Percentiles rank a stretch among this genome's conserved stretches.
Evolutionary conservation across 352 stramenopile genomes (phyloP).

Genomic region (Thalassiosira allenii): DNA sequence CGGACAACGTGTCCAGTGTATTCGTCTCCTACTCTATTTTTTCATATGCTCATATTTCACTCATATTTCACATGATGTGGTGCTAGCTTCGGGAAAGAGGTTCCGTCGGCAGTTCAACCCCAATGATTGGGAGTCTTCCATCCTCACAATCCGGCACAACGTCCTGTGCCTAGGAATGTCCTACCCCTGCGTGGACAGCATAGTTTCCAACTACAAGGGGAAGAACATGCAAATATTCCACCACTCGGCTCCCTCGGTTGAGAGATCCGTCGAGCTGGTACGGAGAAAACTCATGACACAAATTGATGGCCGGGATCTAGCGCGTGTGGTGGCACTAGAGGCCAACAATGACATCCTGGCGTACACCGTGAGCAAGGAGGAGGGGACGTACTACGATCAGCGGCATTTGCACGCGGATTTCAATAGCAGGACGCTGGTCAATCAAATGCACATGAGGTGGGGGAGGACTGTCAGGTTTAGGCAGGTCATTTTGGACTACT

Average conservation of each 20-base stretch:
- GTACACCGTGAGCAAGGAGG: conserved; percentile 80
- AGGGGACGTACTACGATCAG: conserved; percentile 65
- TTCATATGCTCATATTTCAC: too few species aligned
- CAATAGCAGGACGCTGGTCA: conserved; percentile 67
- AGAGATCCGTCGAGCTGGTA: conserved; percentile 71
- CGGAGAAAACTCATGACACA: conserved; percentile 67
- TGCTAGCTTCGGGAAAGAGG: conserved; percentile 27
- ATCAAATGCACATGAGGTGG: conserved; percentile 59
- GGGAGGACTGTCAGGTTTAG: conserved; percentile 33
- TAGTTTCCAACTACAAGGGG: conserved; percentile 35
- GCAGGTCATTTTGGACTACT: conserved; percentile 83
- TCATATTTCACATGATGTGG: too few species aligned
- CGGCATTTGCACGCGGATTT: conserved; percentile 80
- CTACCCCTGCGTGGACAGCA: conserved; percentile 66
- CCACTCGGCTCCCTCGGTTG: conserved; percentile 51
- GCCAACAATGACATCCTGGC: conserved; percentile 62
- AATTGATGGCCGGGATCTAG: conserved; percentile 81
- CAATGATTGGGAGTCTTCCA: conserved; percentile 51
- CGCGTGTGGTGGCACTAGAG: conserved; percentile 73
- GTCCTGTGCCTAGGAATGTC: conserved; percentile 79
- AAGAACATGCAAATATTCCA: conserved; percentile 26
- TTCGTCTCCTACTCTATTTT: too few species aligned
- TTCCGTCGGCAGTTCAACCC: conserved; percentile 39
- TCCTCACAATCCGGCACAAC: conserved; percentile 62
- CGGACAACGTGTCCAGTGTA: too few species aligned